Conservation (phyloP, 208 protist genomes). For the Crithidia sp. region DNA sequence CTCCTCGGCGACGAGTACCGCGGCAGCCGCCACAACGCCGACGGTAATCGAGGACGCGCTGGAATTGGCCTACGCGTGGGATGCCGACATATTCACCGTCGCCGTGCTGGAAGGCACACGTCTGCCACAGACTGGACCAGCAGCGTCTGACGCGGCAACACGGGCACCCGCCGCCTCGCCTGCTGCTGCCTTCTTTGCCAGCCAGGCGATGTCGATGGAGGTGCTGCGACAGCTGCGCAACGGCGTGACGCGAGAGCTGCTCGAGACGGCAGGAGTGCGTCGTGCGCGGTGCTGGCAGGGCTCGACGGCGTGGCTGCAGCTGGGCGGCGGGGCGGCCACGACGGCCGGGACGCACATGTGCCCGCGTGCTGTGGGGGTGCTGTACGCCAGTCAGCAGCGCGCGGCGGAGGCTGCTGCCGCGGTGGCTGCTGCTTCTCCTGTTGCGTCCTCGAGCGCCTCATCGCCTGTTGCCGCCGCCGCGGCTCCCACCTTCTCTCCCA, state of each 20-base stretch:
- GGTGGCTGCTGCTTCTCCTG: neutral
- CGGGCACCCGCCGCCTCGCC: neutral
- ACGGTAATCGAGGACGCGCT: slow-evolving; percentile 68
- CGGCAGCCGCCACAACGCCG: neutral
- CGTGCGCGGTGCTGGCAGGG: slow-evolving; percentile 44
- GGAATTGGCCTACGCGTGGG: slow-evolving; percentile 68
- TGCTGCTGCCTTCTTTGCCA: slow-evolving; percentile 20
- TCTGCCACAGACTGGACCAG: neutral
- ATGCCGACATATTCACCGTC: slow-evolving; percentile 81
- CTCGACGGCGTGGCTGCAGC: slow-evolving; percentile 47
- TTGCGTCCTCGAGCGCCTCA: neutral
- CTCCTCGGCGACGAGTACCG: slow-evolving; percentile 5
- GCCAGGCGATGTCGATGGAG: slow-evolving; percentile 47
- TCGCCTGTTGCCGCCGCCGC: neutral
- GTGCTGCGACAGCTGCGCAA: slow-evolving; percentile 66
- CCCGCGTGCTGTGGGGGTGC: slow-evolving; percentile 26
- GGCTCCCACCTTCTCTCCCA: neutral
- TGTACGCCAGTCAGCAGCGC: slow-evolving; percentile 29
- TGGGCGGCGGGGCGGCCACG: slow-evolving; percentile 21
- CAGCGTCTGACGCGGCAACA: neutral
- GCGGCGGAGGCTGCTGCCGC: slow-evolving; percentile 13
- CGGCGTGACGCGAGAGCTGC: slow-evolving; percentile 50
- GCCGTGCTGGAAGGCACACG: slow-evolving; percentile 47
- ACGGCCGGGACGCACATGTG: slow-evolving; percentile 32
- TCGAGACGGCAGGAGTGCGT: slow-evolving; percentile 40